These are phyloP conservation scores for Cystobasidium onofrii DNA, from an alignment of 768 basidiomycete genomes.

Conservation along the genomic window DNA sequence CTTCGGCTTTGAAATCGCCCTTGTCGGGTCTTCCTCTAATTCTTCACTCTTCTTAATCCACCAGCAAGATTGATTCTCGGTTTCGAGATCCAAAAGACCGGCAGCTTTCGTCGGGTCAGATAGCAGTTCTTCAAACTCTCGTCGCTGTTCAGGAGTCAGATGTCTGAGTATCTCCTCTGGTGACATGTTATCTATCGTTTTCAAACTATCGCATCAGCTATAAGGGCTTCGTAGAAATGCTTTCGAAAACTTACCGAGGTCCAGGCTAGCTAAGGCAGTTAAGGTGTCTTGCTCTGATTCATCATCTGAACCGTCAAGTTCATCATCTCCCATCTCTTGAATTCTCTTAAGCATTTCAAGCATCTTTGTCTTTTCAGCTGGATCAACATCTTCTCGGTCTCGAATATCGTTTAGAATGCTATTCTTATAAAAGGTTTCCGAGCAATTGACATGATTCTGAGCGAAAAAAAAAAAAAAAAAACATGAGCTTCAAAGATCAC, in stretches of 20 bases:
- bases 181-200: conserved; percentile 30
- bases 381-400: conserved; percentile 12
- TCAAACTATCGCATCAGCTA: background rate
- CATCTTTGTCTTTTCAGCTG: conserved; percentile 33
- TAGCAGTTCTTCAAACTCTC: conserved; percentile 7
- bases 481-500: background rate
- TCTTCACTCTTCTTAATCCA: background rate
- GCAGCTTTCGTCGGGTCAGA: conserved; percentile 3
- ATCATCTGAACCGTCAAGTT: conserved; percentile 19
- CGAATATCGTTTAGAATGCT: conserved; percentile 35
- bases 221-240: background rate
- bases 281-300: conserved; percentile 31
- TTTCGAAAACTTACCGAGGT: conserved; percentile 31
- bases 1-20: background rate
- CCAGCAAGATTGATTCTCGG: background rate
- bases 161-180: conserved; percentile 34
- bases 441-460: conserved; percentile 33
- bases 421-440: conserved; percentile 34
- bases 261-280: conserved; percentile 26
- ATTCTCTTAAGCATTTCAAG: conserved; percentile 37
- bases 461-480: background rate
- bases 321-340: conserved; percentile 35
- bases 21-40: background rate
- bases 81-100: background rate
- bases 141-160: conserved; percentile 34